phyloP scores from a whole-genome alignment of 23 red algal genomes.

The Cyanidiococcus yangmingshanensis region DNA sequence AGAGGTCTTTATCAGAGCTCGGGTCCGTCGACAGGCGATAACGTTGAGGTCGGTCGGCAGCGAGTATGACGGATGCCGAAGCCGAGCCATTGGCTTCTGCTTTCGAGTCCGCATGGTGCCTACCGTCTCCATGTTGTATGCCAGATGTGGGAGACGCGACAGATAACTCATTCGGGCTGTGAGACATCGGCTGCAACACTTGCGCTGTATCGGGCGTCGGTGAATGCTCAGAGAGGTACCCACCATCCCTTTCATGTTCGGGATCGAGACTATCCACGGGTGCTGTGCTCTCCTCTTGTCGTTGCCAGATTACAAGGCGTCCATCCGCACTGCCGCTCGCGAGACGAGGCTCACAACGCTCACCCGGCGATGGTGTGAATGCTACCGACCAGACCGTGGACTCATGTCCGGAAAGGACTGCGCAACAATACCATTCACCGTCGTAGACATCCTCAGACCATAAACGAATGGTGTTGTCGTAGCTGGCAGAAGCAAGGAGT shows the following conservation, averaged over 20 bases:
- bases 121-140: neutral
- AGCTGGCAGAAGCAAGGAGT: conserved; percentile 51
- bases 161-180: neutral
- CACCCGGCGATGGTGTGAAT: conserved; percentile 25
- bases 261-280: conserved; percentile 15
- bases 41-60: neutral
- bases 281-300: conserved; percentile 10
- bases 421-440: conserved; percentile 53
- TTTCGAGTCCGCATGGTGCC: neutral
- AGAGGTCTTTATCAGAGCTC: neutral
- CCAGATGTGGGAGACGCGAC: neutral
- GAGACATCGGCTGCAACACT: neutral
- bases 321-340: conserved; percentile 47
- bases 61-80: neutral
- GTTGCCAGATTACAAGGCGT: conserved; percentile 59
- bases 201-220: neutral
- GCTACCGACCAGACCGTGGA: conserved; percentile 76
- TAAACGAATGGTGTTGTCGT: conserved; percentile 71
- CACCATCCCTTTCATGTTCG: too few relatives aligned
- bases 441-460: conserved; percentile 94
- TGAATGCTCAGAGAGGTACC: too few relatives aligned
- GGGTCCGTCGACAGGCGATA: neutral
- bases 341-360: conserved; percentile 26
- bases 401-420: conserved; percentile 39
- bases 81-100: neutral